Percentiles rank a stretch among this genome's conserved stretches.
phyloP scores from a whole-genome alignment of 208 protist species.

The Trypanosoma boissoni region DNA sequence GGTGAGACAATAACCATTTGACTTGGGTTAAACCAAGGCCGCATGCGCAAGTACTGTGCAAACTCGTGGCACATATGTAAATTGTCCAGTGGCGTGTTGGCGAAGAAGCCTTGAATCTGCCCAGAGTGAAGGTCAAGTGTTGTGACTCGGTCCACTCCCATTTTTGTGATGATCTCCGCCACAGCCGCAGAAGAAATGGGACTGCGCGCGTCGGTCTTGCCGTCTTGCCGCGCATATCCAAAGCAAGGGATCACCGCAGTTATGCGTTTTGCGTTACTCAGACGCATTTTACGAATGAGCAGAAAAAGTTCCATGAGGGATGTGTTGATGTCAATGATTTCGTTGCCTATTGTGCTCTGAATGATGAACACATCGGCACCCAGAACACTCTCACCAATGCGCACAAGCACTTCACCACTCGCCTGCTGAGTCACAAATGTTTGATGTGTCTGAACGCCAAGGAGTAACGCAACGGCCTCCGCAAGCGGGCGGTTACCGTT shows the following conservation, averaged over 20 bases:
- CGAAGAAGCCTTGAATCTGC: slow-evolving; percentile 97
- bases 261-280: slow-evolving; percentile 85
- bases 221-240: slow-evolving; percentile 92
- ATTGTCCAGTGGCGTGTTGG: slow-evolving; percentile 92
- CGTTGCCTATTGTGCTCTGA: slow-evolving; percentile 92
- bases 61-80: slow-evolving; percentile 85
- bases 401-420: slow-evolving; percentile 89
- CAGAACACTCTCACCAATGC: slow-evolving; percentile 93
- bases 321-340: slow-evolving; percentile 92
- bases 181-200: slow-evolving; percentile 94
- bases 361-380: slow-evolving; percentile 97
- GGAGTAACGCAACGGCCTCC: slow-evolving; percentile 78
- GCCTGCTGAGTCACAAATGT: slow-evolving; percentile 81
- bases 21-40: slow-evolving; percentile 73
- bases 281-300: slow-evolving; percentile 88
- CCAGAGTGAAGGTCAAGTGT: slow-evolving; percentile 94
- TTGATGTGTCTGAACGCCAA: slow-evolving; percentile 74
- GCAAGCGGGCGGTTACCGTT: slow-evolving; percentile 89
- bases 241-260: slow-evolving; percentile 96
- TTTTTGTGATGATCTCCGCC: slow-evolving; percentile 88
- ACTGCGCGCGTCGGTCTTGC: slow-evolving; percentile 89
- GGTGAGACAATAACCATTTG: slow-evolving; percentile 93
- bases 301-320: slow-evolving; percentile 96
- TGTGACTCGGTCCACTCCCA: slow-evolving; percentile 90
- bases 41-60: slow-evolving; percentile 56